Conservation (phyloP, 2,329 filamentous ascomycete genomes). For the Xylariaceae sp. region DNA sequence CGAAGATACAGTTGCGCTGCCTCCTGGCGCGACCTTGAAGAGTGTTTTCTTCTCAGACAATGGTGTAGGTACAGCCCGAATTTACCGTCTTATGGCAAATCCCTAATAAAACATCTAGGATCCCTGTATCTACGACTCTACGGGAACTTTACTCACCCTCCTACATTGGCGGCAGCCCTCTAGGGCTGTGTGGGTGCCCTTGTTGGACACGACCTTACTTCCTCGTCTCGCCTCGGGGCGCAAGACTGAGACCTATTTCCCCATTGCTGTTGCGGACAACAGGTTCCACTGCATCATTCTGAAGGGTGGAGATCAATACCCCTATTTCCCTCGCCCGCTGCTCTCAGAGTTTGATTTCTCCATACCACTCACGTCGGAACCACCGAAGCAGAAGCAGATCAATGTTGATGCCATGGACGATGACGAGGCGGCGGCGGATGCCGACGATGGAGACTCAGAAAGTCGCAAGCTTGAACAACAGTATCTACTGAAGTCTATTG, state of each 20-base stretch:
- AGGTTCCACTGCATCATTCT: conserved; percentile 99
- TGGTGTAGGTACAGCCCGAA: conserved; percentile 59
- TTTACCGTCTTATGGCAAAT: conserved; percentile 13
- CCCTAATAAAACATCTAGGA: conserved; percentile 53
- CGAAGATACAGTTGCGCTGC: conserved; percentile 85
- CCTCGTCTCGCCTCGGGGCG: conserved; percentile 78
- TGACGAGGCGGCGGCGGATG: conserved; percentile 24
- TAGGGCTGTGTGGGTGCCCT: conserved; percentile 85
- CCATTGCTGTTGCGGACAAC: conserved; percentile 84
- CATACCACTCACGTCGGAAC: conserved; percentile 67
- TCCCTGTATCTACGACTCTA: conserved; percentile 93
- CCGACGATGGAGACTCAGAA: conserved; percentile 43
- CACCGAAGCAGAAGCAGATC: conserved; percentile 38
- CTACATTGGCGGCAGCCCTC: conserved; percentile 86
- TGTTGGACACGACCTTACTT: conserved; percentile 84
- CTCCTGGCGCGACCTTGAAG: conserved; percentile 68
- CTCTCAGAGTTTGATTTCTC: conserved; percentile 92
- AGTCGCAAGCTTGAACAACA: conserved; percentile 71
- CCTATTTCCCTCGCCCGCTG: conserved; percentile 86
- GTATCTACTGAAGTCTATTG: conserved; percentile 72
- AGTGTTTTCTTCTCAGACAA: conserved; percentile 89
- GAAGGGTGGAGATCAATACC: conserved; percentile 89
- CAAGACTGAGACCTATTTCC: conserved; percentile 91
- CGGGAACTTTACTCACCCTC: conserved; percentile 81
- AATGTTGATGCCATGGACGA: conserved; percentile 36